phyloP scores from a whole-genome alignment of 805 yeast species.

The Cyberlindnera euphorbiiphila region DNA sequence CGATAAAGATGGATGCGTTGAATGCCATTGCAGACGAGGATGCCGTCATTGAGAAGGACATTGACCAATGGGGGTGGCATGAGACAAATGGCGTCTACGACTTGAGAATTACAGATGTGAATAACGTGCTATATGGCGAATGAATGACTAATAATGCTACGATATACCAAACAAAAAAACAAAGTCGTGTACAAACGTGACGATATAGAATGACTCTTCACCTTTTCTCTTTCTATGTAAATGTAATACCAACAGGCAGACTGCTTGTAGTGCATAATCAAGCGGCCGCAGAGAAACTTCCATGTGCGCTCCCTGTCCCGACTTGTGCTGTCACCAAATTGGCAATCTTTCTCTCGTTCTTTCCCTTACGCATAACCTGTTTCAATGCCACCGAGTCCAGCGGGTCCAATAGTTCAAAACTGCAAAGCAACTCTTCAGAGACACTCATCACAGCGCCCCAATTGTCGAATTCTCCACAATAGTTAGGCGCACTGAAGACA shows the following conservation, averaged over 20 bases:
- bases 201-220: background rate
- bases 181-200: background rate
- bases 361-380: constrained; percentile 92
- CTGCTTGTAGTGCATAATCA: background rate
- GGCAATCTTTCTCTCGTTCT: constrained; percentile 75
- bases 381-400: constrained; percentile 89
- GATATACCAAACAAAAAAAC: background rate
- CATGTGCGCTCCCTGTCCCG: constrained; percentile 22
- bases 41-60: constrained; percentile 27
- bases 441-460: constrained; percentile 99
- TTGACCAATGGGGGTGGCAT: constrained; percentile 40
- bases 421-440: constrained; percentile 84
- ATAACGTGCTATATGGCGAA: constrained; percentile 51
- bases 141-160: background rate
- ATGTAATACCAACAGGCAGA: too few relatives aligned
- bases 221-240: background rate
- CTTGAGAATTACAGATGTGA: constrained; percentile 67
- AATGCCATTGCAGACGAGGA: constrained; percentile 69
- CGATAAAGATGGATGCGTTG: constrained; percentile 53
- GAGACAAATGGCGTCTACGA: constrained; percentile 88
- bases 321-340: constrained; percentile 28
- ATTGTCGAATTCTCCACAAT: constrained; percentile 69
- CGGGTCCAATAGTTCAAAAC: constrained; percentile 91
- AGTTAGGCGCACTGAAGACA: constrained; percentile 97
- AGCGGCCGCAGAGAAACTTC: constrained; percentile 26